Base-by-base conservation (phyloP, 129 eudicot species). In the Silybum marianum region DNA sequence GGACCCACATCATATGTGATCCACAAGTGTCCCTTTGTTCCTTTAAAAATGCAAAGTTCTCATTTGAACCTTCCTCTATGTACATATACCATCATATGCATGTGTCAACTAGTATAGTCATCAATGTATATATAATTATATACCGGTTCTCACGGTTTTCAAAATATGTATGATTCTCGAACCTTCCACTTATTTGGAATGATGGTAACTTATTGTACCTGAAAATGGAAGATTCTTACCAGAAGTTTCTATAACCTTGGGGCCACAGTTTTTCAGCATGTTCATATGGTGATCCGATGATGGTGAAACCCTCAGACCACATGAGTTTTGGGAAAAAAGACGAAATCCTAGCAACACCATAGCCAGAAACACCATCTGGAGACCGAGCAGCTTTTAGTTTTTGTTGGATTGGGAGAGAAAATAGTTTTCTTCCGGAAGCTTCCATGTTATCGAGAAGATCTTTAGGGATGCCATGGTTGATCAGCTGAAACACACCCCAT, bases 261-360 rank as follows among this genome's bases (percentile, higher is more conserved):
- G 99, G 99, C 99, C 99, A 95, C 40, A 95, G 90, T 63, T 80
- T 90, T 46, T 89, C 85, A 69, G 99, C 99, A 76, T 95, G 97
- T 51, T 93, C 87, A 7, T 84, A 48, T 2, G 97, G 95, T 14
- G 97, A 91, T 6, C 97, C 99, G 26, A 85, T 9, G 69, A 95
- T 84, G 76, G 99, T 95, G 88, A 95, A 95, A 9, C 99, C 99
- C 77, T 95, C 99, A 0, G 91, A 91, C 99, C 98, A 95, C 98
- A 95, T 91, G 38, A 79, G 87, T 78, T 95, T 93, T 0, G 88
- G 86, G 62, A 95, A 95, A 80, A 95, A 95, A 0, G 97, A 90
- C 39, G 98, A 93, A 26, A 95, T 93, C 2, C 87, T 84, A 58
- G 97, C 97, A 8, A 87, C 89, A 63, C 99, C 98, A 39, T 93